Evolutionary conservation across 2,329 filamentous ascomycete genomes (phyloP).

Genomic region (Exophiala sideris): DNA sequence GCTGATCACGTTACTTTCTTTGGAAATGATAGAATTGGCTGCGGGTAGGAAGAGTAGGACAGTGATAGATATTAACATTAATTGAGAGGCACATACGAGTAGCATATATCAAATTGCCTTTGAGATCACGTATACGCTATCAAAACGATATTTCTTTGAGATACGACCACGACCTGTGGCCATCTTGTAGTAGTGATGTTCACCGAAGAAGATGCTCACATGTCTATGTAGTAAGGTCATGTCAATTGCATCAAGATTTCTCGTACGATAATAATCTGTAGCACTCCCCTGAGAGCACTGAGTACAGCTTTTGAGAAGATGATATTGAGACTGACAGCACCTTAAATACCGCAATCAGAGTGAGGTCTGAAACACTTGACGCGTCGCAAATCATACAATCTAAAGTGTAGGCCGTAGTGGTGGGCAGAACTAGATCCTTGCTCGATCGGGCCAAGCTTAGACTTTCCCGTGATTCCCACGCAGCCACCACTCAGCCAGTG

Average conservation of each 20-base stretch:
- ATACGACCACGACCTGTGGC: no score
- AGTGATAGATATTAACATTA: neutral
- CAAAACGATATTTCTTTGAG: no score
- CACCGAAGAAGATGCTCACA: no score
- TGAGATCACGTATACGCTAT: no score
- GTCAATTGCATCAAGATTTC: no score
- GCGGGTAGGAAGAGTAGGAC: neutral
- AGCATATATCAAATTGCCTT: no score
- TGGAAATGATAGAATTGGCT: neutral
- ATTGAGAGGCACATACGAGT: neutral
- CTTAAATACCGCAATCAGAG: no score
- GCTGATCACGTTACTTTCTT: neutral
- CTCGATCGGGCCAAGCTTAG: slow-evolving; percentile 2
- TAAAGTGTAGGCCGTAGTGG: neutral
- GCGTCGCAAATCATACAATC: slow-evolving; percentile 6
- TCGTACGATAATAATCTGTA: no score
- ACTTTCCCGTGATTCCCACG: slow-evolving; percentile 2
- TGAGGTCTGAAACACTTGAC: slow-evolving; percentile 14
- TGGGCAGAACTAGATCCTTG: slow-evolving; percentile 1
- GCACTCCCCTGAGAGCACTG: no score
- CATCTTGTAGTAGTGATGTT: no score
- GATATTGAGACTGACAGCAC: neutral
- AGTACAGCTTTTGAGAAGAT: no score
- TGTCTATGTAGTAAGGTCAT: no score
- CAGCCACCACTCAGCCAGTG: neutral